Conservation (phyloP, 306 rosid genomes). For the Begonia masoniana region DNA sequence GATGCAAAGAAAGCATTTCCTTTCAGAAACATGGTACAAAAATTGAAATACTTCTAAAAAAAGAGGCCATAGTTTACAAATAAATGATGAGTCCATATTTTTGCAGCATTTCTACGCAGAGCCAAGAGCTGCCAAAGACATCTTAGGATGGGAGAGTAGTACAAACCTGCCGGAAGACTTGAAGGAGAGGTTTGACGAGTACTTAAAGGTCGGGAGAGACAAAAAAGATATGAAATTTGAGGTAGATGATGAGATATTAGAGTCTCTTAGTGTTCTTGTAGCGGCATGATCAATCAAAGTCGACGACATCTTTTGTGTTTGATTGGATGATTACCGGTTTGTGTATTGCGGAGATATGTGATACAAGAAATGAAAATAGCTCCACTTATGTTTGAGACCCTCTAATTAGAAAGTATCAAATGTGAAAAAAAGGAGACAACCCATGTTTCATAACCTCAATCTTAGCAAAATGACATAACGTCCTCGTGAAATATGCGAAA, state of each 20-base stretch:
- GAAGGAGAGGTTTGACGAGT: conserved; percentile 75
- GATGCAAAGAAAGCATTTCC: conserved; percentile 96
- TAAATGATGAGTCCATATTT: background rate
- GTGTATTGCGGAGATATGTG: too few species aligned
- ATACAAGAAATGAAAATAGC: too few species aligned
- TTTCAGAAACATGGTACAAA: conserved; percentile 57
- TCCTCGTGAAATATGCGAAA: too few species aligned
- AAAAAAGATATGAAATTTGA: conserved; percentile 63
- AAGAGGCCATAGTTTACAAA: too few species aligned
- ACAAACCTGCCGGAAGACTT: conserved; percentile 72
- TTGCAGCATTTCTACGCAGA: conserved; percentile 93
- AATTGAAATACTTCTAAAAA: background rate
- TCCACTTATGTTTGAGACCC: too few species aligned
- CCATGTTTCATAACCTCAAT: too few species aligned
- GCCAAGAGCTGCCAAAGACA: conserved; percentile 80
- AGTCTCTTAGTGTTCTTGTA: conserved; percentile 63
- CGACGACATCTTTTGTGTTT: too few species aligned
- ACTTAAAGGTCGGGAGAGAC: conserved; percentile 76
- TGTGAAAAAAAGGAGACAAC: too few species aligned
- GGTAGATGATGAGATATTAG: conserved; percentile 70
- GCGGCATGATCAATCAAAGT: conserved; percentile 28
- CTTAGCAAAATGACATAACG: too few species aligned
- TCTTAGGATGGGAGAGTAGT: conserved; percentile 58
- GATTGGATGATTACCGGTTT: too few species aligned
- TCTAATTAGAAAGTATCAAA: too few species aligned